Conservation (phyloP, 257 asterid species). For the Solanum dulcamara region DNA sequence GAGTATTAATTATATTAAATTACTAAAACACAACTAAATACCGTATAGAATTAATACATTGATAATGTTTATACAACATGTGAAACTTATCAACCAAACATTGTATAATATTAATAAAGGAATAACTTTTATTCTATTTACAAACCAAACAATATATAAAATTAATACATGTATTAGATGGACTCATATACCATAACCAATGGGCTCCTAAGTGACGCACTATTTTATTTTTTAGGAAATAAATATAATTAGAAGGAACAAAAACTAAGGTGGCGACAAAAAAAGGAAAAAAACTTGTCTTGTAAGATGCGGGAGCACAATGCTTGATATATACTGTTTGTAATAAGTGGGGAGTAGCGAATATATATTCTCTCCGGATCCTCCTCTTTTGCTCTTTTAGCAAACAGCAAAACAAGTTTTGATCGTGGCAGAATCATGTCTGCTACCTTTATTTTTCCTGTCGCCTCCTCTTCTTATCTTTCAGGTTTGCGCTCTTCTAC, state of each 20-base stretch:
- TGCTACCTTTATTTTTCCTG: background rate
- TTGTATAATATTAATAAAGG: no score
- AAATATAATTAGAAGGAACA: background rate
- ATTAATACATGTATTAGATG: no score
- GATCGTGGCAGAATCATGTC: background rate
- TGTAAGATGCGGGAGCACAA: background rate
- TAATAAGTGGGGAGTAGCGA: no score
- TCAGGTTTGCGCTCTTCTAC: background rate
- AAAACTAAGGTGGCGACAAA: background rate
- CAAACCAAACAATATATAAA: no score
- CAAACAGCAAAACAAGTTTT: background rate
- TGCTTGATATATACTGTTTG: background rate
- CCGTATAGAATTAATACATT: no score
- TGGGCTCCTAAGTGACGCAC: background rate
- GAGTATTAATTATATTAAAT: no score
- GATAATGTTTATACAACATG: no score
- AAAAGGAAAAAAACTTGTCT: background rate
- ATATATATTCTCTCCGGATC: background rate
- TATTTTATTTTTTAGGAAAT: background rate
- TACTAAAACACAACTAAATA: no score
- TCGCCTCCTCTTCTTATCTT: background rate
- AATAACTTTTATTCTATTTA: no score
- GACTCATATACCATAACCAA: no score
- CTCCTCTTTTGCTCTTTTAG: background rate
- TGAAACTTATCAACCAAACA: no score